Evolutionary conservation across 106 monocot genomes (phyloP), one percentile per base, ranked within the genome.

Genomic region (Apostasia shenzhenica): DNA sequence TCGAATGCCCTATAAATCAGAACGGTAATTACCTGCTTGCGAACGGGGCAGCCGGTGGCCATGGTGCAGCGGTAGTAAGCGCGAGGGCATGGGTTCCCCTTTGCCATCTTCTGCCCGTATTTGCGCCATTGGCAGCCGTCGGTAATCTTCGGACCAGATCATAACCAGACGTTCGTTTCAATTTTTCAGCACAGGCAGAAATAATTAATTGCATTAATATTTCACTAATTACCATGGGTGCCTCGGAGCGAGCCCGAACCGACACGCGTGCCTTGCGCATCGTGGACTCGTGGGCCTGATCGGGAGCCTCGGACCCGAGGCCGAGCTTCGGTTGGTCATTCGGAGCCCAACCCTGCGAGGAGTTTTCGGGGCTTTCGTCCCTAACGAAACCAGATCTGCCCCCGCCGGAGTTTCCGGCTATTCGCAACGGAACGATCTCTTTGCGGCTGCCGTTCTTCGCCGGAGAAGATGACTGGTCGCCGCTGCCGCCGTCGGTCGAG

Each of bases 61-160:
- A 91, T 87, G 69, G 91, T 91, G 84, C 91, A 91, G 1, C 91
- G 79, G 63, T 87, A 91, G 67, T 91, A 91, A 45, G 91, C 91
- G 2, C 86, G 81, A 14, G 91, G 91, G 52, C 91, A 91, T 0
- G 86, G 91, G 68, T 91, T 91, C 41, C 91, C 91, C 64, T 91
- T 91, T 1, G 91, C 83, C 91, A 87, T 86, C 72, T 91, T 91
- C 77, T 91, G 91, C 38, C 91, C 86, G 39, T 91, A 91, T 61
- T 91, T 91, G 14, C 91, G 67, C 91, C 91, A 91, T 72, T 97
- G 97, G 40, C 97, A 97, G 43, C 97, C 97, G 66, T 97, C 97
- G 43, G 82, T 78, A 54, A 97, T 92, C 97, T 97, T 13, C 7
- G 72, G 13, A 9, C 4, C 3, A 43, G 11, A 47, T 38, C 41